Conservation (phyloP, 805 yeast genomes). For the Yamadazyma insecticola region DNA sequence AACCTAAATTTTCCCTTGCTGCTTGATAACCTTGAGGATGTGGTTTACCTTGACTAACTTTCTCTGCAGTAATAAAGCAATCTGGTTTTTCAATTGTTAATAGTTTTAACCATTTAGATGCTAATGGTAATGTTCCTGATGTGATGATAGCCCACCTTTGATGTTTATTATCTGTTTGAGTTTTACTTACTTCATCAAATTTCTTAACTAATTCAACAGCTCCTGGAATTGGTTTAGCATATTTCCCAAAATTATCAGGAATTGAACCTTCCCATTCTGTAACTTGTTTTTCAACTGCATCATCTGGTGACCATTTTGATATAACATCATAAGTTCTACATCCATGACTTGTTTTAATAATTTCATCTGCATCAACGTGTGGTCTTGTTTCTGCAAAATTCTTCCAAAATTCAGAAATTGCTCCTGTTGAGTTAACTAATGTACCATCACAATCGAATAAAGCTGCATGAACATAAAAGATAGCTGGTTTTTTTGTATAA, state of each 20-base stretch:
- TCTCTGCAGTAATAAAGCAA: slow-evolving; percentile 77
- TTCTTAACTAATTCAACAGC: slow-evolving; percentile 57
- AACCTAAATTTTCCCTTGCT: slow-evolving; percentile 48
- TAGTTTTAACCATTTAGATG: slow-evolving; percentile 72
- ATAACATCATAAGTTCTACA: slow-evolving; percentile 79
- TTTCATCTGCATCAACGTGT: slow-evolving; percentile 63
- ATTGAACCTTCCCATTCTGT: slow-evolving; percentile 65
- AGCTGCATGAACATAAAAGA: slow-evolving; percentile 41
- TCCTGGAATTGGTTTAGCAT: slow-evolving; percentile 74
- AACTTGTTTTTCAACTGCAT: slow-evolving; percentile 61
- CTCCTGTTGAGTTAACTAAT: slow-evolving; percentile 74
- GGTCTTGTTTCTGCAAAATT: slow-evolving; percentile 65
- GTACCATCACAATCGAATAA: slow-evolving; percentile 89
- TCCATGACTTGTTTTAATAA: slow-evolving; percentile 75
- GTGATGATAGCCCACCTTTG: slow-evolving; percentile 86
- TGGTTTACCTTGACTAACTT: slow-evolving; percentile 78
- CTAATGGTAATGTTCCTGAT: slow-evolving; percentile 74
- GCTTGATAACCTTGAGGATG: slow-evolving; percentile 76
- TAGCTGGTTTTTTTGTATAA: slow-evolving; percentile 34
- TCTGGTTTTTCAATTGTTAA: slow-evolving; percentile 59
- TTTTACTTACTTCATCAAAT: slow-evolving; percentile 45
- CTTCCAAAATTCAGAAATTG: slow-evolving; percentile 81
- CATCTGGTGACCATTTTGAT: slow-evolving; percentile 68
- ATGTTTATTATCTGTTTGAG: slow-evolving; percentile 35
- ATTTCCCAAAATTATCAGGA: slow-evolving; percentile 66